Evolutionary conservation across 2,329 filamentous ascomycete species (phyloP), one percentile per base, ranked within the genome.

Genomic region (Penicillium fuscoglaucum): DNA sequence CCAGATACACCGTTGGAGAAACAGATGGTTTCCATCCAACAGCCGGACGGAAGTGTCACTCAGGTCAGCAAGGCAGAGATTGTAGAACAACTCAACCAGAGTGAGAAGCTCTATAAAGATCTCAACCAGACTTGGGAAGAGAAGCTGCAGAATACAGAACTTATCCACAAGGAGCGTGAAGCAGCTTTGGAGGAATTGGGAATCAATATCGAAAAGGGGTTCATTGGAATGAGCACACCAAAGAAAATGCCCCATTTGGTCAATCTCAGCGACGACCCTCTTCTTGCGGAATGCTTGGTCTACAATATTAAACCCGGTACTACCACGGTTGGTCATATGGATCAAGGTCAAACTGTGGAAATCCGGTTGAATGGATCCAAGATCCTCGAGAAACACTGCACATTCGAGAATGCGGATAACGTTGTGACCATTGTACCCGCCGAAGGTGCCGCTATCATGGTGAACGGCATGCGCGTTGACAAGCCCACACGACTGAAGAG

Each of bases 191-290:
- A 99, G 78, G 95, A 99, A 74, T 84, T 99, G 44, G 95, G 95
- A 64, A 98, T 99, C 77, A 98, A 93, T 75, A 99, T 99, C 65
- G 95, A 99, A 73, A 99, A 99, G 75, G 95, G 95, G 7, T 97
- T 97, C 70, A 88, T 99, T 61, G 95, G 95, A 15, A 80, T 99
- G 61, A 93, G 91, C 60, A 98, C 93, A 21, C 95, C 95, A 0
- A 99, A 99, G 80, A 97, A 97, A 78, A 99, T 98, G 91, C 95
- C 95, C 9, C 95, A 99, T 86, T 79, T 99, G 76, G 95, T 99
- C 76, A 99, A 99, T 74, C 79, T 99, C 66, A 97, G 93, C n/a
- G 90, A 95, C 72, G 90, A 95, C 71, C 95, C 95, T 9, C 82
- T 99, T 33, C 83, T 99, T 45, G 93, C 93, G 6, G 95, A 99